These are phyloP conservation scores for Hericium erinaceus DNA, from an alignment of 768 basidiomycete species.

Conservation along the genomic window DNA sequence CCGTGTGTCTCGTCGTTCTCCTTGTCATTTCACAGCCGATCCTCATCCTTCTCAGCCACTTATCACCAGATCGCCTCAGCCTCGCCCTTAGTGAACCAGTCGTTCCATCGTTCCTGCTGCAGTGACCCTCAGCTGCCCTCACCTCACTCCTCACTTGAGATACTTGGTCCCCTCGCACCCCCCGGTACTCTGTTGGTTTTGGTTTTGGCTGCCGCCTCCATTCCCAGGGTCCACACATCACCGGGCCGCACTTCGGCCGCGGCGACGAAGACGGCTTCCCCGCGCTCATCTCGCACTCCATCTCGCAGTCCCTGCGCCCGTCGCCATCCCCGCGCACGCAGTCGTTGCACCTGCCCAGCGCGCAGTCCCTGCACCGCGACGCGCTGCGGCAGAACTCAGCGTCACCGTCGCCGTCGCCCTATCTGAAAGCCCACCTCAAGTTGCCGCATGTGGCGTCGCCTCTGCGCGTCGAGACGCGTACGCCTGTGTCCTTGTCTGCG, in stretches of 20 bases:
- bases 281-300: slow-evolving; percentile 23
- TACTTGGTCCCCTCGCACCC: too few relatives aligned
- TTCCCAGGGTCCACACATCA: too few relatives aligned
- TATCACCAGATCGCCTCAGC: too few relatives aligned
- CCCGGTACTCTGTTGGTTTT: too few relatives aligned
- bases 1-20: too few relatives aligned
- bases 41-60: too few relatives aligned
- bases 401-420: background rate
- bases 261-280: slow-evolving; percentile 55
- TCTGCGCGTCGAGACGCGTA: slow-evolving; percentile 7
- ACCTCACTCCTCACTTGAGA: too few relatives aligned
- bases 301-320: background rate
- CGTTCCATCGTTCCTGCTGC: too few relatives aligned
- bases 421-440: background rate
- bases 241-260: slow-evolving; percentile 46
- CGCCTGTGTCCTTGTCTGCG: slow-evolving; percentile 3
- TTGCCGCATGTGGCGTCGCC: background rate
- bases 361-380: background rate
- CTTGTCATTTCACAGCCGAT: too few relatives aligned
- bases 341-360: slow-evolving; percentile 3
- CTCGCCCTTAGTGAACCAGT: too few relatives aligned
- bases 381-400: background rate
- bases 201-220: too few relatives aligned
- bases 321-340: slow-evolving; percentile 8
- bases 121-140: too few relatives aligned